These are phyloP conservation scores for Circinella umbellata DNA, from an alignment of 371 early-diverging fungal genomes.

Conservation along the genomic window DNA sequence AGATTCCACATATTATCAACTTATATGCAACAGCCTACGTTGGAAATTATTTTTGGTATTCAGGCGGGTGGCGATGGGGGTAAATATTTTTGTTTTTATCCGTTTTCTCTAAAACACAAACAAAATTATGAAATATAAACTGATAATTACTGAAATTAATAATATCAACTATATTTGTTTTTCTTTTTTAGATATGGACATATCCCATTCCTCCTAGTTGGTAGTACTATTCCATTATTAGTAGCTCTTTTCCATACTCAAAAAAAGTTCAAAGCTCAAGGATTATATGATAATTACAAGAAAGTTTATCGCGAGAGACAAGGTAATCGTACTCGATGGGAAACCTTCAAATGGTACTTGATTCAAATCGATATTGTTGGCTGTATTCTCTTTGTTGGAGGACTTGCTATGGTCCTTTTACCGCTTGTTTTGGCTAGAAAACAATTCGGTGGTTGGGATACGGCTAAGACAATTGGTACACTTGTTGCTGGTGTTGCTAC, in stretches of 20 bases:
- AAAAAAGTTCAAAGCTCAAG: slow-evolving; percentile 14
- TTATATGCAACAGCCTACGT: slow-evolving; percentile 35
- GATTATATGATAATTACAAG: slow-evolving; percentile 1
- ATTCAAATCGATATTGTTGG: slow-evolving; percentile 44
- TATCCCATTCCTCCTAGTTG: slow-evolving; percentile 27
- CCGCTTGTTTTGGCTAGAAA: slow-evolving; percentile 48
- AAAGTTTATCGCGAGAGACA: neutral
- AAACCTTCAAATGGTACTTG: neutral
- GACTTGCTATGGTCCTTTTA: slow-evolving; percentile 44
- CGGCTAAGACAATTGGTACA: neutral
- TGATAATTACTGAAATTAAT: no score
- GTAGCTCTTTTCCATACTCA: slow-evolving; percentile 23
- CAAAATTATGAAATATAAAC: no score
- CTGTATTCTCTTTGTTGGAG: slow-evolving; percentile 42
- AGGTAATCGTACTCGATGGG: neutral
- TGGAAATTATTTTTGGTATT: slow-evolving; percentile 25
- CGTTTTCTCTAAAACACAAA: no score
- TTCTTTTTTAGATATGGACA: slow-evolving; percentile 20
- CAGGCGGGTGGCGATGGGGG: slow-evolving; percentile 31
- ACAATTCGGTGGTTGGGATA: slow-evolving; percentile 49
- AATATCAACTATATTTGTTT: no score
- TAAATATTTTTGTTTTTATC: neutral
- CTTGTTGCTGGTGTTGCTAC: neutral
- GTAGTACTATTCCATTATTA: slow-evolving; percentile 27
- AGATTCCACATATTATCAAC: slow-evolving; percentile 36